Evolutionary conservation across 345 rosid species (phyloP).

Genomic region (Jatropha curcas): DNA sequence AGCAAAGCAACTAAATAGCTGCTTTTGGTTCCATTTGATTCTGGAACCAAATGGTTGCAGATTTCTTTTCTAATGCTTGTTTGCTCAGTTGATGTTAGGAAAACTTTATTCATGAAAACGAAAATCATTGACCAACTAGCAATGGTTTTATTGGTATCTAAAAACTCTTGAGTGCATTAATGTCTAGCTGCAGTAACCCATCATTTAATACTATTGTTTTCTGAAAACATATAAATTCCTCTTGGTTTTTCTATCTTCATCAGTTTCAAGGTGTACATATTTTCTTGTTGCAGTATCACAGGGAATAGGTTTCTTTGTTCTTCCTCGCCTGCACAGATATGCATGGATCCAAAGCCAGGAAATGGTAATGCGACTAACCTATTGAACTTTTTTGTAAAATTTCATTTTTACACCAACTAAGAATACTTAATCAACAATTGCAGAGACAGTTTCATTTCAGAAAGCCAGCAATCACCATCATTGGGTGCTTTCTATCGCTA

Average conservation of each 20-base stretch:
- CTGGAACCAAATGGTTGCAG: background rate
- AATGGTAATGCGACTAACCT: slow-evolving; percentile 48
- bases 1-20: background rate
- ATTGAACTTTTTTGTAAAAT: slow-evolving; percentile 3
- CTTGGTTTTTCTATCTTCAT: slow-evolving; percentile 3
- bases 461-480: slow-evolving; percentile 40
- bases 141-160: background rate
- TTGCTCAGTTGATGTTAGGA: background rate
- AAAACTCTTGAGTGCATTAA: background rate
- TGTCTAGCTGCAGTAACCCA: background rate
- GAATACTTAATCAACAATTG: slow-evolving; percentile 16
- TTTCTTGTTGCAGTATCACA: slow-evolving; percentile 44
- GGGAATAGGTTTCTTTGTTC: slow-evolving; percentile 82
- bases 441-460: slow-evolving; percentile 49
- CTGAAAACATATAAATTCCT: background rate
- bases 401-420: slow-evolving; percentile 3
- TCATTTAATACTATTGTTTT: background rate
- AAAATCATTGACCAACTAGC: background rate
- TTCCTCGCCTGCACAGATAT: slow-evolving; percentile 44
- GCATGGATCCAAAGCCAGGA: slow-evolving; percentile 54
- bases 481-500: slow-evolving; percentile 65
- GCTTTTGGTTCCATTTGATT: no score
- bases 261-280: slow-evolving; percentile 11
- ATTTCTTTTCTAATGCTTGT: background rate
- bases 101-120: background rate